These are phyloP conservation scores for Curvularia lunata DNA, from an alignment of 2,329 filamentous ascomycete genomes.

Conservation along the genomic window DNA sequence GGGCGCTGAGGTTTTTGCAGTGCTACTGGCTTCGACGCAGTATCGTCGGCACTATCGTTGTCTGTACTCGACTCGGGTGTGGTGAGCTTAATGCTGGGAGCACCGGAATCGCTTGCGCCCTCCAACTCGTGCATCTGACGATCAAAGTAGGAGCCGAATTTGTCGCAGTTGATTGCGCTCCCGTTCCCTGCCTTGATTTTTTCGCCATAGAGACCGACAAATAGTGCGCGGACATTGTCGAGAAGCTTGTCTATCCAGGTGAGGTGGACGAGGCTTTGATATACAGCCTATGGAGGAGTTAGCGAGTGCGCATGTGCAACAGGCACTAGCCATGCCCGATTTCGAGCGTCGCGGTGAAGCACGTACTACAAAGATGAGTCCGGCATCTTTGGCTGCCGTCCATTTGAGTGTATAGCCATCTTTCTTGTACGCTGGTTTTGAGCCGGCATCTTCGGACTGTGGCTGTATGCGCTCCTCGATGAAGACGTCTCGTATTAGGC, in stretches of 20 bases:
- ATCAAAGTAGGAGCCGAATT: conserved; percentile 92
- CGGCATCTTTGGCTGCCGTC: conserved; percentile 89
- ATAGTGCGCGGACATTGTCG: conserved; percentile 92
- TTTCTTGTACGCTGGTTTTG: conserved; percentile 79
- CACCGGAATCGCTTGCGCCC: conserved; percentile 55
- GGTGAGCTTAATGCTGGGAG: conserved; percentile 50
- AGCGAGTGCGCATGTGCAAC: conserved; percentile 2
- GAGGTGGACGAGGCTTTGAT: conserved; percentile 91
- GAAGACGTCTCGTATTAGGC: conserved; percentile 94
- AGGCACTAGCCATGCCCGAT: background rate
- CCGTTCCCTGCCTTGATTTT: conserved; percentile 82
- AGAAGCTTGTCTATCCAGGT: conserved; percentile 97
- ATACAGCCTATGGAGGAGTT: conserved; percentile 73
- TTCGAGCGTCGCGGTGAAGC: background rate
- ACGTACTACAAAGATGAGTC: conserved; percentile 90
- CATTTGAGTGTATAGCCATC: conserved; percentile 96
- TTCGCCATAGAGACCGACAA: conserved; percentile 86
- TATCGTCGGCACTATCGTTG: conserved; percentile 57
- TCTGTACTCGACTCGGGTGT: conserved; percentile 60
- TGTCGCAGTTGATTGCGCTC: conserved; percentile 74
- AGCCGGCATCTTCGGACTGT: conserved; percentile 65
- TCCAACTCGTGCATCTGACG: conserved; percentile 87
- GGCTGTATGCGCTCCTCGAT: conserved; percentile 86
- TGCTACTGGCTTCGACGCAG: conserved; percentile 59
- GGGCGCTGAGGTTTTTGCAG: conserved; percentile 54